Conservation (phyloP, 192 early-diverging fungal species). For the Rhizophagus clarus region DNA sequence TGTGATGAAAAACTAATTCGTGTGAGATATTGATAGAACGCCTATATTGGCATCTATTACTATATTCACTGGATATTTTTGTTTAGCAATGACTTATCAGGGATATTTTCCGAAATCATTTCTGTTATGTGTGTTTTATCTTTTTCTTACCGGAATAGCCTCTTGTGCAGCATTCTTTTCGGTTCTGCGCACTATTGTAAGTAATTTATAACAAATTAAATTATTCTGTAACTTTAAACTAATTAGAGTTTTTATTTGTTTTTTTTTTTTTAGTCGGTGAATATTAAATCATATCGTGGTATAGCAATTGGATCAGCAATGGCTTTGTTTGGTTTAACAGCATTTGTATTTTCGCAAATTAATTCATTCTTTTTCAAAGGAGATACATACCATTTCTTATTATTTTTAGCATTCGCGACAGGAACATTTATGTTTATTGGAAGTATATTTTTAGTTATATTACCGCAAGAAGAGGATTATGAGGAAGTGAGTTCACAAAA, state of each 20-base stretch:
- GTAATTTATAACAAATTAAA: background rate
- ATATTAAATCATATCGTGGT: conserved; percentile 56
- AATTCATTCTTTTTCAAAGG: conserved; percentile 54
- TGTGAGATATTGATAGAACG: background rate
- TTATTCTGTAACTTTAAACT: no score
- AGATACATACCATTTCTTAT: conserved; percentile 51
- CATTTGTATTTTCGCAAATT: conserved; percentile 62
- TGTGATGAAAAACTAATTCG: background rate
- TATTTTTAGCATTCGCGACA: conserved; percentile 54
- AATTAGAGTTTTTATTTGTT: no score
- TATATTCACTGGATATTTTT: background rate
- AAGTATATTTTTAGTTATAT: background rate
- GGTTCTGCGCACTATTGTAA: background rate
- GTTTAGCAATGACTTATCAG: conserved; percentile 7
- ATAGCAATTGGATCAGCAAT: conserved; percentile 60
- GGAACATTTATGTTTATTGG: conserved; percentile 48
- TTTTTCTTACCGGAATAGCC: background rate
- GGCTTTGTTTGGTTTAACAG: conserved; percentile 62
- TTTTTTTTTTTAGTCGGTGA: conserved; percentile 12
- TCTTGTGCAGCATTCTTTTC: background rate
- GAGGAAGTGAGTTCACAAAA: background rate
- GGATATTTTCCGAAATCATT: background rate
- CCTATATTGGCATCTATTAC: background rate
- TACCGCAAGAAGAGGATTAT: background rate
- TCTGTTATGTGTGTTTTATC: background rate